These are phyloP conservation scores for Phytopythium mirpurense DNA, from an alignment of 352 stramenopile genomes.

Conservation along the genomic window DNA sequence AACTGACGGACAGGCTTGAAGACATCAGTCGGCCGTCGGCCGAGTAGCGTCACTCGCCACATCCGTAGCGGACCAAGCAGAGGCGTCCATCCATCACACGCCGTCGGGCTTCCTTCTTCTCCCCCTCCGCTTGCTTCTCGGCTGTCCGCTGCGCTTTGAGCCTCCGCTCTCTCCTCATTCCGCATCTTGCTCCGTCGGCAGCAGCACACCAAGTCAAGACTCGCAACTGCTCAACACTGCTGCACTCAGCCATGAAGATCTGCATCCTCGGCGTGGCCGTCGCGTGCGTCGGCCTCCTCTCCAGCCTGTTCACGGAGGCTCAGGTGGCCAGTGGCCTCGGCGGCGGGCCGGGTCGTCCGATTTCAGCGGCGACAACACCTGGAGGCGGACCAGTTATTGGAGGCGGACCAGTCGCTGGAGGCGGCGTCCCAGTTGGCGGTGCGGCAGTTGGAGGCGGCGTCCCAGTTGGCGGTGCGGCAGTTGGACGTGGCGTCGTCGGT, in stretches of 20 bases:
- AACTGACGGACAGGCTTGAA: background rate
- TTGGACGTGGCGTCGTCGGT: background rate
- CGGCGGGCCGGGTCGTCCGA: background rate
- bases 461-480: background rate
- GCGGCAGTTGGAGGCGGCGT: background rate
- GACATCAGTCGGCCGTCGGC: too few relatives aligned
- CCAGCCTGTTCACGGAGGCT: background rate
- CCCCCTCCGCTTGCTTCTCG: too few relatives aligned
- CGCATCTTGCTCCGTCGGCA: background rate
- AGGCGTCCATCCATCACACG: too few relatives aligned
- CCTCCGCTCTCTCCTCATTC: background rate
- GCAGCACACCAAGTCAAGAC: background rate
- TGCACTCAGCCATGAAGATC: slow-evolving; percentile 1
- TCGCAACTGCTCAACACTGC: background rate
- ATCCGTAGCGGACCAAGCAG: too few relatives aligned
- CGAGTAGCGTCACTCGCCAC: background rate
- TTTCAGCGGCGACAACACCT: background rate
- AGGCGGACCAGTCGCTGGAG: background rate
- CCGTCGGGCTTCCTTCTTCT: too few relatives aligned
- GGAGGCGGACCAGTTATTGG: background rate
- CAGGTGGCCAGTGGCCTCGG: background rate
- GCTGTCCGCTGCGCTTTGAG: background rate
- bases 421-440: background rate
- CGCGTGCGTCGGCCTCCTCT: background rate
- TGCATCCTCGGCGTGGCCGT: background rate